A percentile compares a stretch with the other conserved stretches of the same genome.
Evolutionary conservation across 106 monocot genomes (phyloP).

Genomic region (Dioscorea zingiberensis): DNA sequence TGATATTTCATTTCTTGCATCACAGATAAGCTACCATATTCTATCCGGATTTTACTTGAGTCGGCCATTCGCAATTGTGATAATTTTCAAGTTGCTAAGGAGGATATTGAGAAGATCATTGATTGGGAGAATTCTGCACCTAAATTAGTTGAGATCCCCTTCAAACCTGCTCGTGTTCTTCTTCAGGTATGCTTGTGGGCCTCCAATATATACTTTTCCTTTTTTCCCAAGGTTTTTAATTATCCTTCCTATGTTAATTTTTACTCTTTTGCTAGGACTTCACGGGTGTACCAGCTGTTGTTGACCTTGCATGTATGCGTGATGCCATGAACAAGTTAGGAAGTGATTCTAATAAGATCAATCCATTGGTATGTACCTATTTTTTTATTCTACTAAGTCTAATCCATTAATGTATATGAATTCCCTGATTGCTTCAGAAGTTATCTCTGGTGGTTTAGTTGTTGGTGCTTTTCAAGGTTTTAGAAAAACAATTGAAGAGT

Average conservation of each 20-base stretch:
- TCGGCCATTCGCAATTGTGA: constrained; percentile 95
- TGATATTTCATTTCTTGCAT: background rate
- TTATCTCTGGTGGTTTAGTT: too few relatives aligned
- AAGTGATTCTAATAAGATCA: constrained; percentile 68
- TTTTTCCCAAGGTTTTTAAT: background rate
- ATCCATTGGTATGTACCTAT: constrained; percentile 58
- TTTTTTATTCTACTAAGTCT: background rate
- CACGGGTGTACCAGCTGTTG: constrained; percentile 89
- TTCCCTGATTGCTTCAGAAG: too few relatives aligned
- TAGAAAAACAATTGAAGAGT: too few relatives aligned
- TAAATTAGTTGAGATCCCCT: constrained; percentile 80
- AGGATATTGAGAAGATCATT: constrained; percentile 91
- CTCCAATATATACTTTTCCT: constrained; percentile 16
- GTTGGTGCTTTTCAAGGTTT: too few relatives aligned
- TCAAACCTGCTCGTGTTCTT: constrained; percentile 96
- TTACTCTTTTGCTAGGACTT: constrained; percentile 43
- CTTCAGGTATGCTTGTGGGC: constrained; percentile 53
- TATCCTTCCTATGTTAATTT: background rate
- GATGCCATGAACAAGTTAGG: constrained; percentile 89
- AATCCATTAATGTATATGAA: too few relatives aligned
- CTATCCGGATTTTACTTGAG: constrained; percentile 78
- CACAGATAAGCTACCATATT: constrained; percentile 83
- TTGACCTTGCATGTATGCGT: constrained; percentile 87
- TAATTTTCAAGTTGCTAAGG: constrained; percentile 76
- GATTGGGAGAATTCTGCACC: constrained; percentile 94